Evolutionary conservation across 352 stramenopile genomes (phyloP).

Genomic region (Elongisporangium prolatum): DNA sequence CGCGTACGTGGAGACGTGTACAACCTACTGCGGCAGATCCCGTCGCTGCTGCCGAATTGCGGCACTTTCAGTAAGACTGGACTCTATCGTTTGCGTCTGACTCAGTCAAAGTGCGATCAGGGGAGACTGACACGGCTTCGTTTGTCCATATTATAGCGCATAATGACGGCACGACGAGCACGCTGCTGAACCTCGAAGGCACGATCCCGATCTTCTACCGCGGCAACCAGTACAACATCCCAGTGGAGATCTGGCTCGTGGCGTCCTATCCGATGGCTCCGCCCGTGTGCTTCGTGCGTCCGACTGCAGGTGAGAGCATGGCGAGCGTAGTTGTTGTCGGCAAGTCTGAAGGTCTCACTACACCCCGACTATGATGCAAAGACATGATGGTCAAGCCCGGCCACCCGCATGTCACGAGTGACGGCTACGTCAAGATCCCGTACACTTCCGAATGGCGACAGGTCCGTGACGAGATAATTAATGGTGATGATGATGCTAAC

Average conservation of each 20-base stretch:
- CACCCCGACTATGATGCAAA: not conserved
- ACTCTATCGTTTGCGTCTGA: not conserved
- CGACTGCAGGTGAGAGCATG: slow-evolving; percentile 42
- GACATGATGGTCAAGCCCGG: slow-evolving; percentile 87
- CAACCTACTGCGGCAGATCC: slow-evolving; percentile 82
- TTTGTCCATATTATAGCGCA: slow-evolving; percentile 37
- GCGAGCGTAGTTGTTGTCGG: no score
- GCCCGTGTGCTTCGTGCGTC: slow-evolving; percentile 85
- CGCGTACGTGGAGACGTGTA: slow-evolving; percentile 81
- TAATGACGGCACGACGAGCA: slow-evolving; percentile 85
- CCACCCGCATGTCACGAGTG: slow-evolving; percentile 81
- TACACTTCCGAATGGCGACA: slow-evolving; percentile 80
- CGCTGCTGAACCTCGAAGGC: slow-evolving; percentile 74
- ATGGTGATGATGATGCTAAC: slow-evolving; percentile 2
- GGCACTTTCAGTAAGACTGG: slow-evolving; percentile 65
- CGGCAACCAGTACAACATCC: slow-evolving; percentile 90
- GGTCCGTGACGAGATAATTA: no score
- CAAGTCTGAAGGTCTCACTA: not conserved
- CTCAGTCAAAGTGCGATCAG: not conserved
- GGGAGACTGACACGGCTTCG: not conserved
- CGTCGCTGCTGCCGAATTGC: slow-evolving; percentile 79
- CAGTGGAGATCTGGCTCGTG: slow-evolving; percentile 86
- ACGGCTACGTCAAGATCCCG: slow-evolving; percentile 84
- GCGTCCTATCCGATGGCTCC: slow-evolving; percentile 78
- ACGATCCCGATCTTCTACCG: slow-evolving; percentile 91